Evolutionary conservation across 345 rosid genomes (phyloP), one percentile per base, ranked within the genome.

Genomic region (Raphanus raphanistrum): DNA sequence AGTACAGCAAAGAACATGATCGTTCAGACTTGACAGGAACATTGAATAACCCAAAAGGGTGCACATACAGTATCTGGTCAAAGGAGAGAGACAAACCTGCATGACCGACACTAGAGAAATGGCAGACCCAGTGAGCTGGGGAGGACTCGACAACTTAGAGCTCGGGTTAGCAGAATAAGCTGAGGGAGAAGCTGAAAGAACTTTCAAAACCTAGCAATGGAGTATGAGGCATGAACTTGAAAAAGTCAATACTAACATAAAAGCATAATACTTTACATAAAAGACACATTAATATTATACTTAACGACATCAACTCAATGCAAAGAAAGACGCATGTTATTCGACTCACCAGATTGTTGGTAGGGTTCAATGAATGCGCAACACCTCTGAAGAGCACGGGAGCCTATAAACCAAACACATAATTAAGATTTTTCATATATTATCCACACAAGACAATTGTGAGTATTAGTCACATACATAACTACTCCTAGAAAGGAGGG

Each of bases 151-250:
- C 83, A 88, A 72, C 83, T 85, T 84, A 10, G 90, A 82, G 69
- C 52, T 82, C 8, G 88, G 94, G 58, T 88, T 83, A 28, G 92
- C 90, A 73, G 90, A 88, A 85, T 90, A 90, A n/a, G 92, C 91
- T 3, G 90, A 81, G 31, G 89, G 84, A 74, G 91, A 88, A 5
- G 91, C 88, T 15, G 90, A 88, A 27, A 87, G 91, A 41, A 88
- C 90, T 83, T 86, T 85, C 81, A 83, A 76, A 69, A 84, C 91
- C 95, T 88, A 76, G 48, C 31, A 76, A 52, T 13, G 17, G 17
- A 48, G 55, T 4, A 70, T 2, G 33, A 67, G 31, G 71, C 65
- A 73, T 74, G 35, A 13, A 63, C 31, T n/a, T 54, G 54, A 28
- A 64, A 64, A 43, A 57, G 12, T 63, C 45, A 29, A 26, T 63